Evolutionary conservation across 78 protist genomes (phyloP), one percentile per base, ranked within the genome.

Genomic region (Cavenderia fasciculata): DNA sequence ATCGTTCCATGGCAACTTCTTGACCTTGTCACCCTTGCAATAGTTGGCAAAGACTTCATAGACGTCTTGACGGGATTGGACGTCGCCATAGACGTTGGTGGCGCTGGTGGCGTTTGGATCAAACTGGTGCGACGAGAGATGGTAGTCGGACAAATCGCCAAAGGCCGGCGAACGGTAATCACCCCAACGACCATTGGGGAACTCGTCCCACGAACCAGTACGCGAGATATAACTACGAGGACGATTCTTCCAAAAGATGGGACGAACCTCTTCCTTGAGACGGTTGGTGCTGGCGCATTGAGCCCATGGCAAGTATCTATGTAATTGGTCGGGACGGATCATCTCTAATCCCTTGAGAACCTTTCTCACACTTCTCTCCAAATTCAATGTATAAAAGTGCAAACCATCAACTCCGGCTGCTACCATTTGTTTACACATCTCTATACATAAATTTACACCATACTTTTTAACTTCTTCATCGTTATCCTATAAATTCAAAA

Each of bases 131-230:
- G 46, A 16, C 29, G 19, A 21, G 44, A 95, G 69, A 85, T 96
- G 97, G 88, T 95, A 93, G 52, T 94, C 96, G 38, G 59, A 27
- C 40, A 94, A 85, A 14, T 97, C 99, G 61, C 98, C 99, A 69
- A 76, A 98, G 3, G 98, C 98, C 2, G 99, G 99, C 18, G 96
- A 85, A 46, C 76, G 2, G 41, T 84, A 38, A 77, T 96, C 96
- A 46, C 98, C 97, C 97, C 98, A 96, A 33, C 97, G 85, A 1
- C 98, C 98, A 93, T 98, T 98, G 43, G 99, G 99, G 65, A 94
- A 97, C 36, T 98, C 98, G 74, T 97, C 99, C 99, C 99, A 97
- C 12, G 43, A 54, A 0, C 57, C 49, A 14, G 99, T 97, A 40
- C 98, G 68, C 23, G 66, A 41, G 23, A 95, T 77, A 86, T 97